These are phyloP conservation scores for Penicillium argentinense DNA, from an alignment of 495 filamentous ascomycete species.

Conservation along the genomic window DNA sequence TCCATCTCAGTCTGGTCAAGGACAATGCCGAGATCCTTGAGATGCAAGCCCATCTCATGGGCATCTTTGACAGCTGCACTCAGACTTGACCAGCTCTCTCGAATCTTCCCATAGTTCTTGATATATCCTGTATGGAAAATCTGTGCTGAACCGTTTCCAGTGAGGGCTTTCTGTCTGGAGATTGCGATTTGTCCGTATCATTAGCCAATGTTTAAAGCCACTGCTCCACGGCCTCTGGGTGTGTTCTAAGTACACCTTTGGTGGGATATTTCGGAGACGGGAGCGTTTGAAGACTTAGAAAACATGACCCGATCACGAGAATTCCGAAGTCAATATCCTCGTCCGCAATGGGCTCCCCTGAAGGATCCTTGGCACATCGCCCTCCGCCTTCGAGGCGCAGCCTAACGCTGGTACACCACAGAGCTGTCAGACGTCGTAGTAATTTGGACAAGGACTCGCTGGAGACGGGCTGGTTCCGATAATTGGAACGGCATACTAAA, in stretches of 20 bases:
- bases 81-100: slow-evolving; percentile 3
- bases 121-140: slow-evolving; percentile 4
- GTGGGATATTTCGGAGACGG: slow-evolving; percentile 3
- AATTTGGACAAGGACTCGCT: too few relatives aligned
- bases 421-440: too few relatives aligned
- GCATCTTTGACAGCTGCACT: slow-evolving; percentile 5
- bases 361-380: too few relatives aligned
- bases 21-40: slow-evolving; percentile 1
- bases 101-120: slow-evolving; percentile 3
- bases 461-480: too few relatives aligned
- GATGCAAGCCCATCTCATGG: slow-evolving; percentile 6
- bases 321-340: slow-evolving; percentile 19
- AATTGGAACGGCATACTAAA: too few relatives aligned
- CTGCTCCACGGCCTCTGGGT: background rate
- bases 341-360: slow-evolving; percentile 1
- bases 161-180: background rate
- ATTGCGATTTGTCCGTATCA: background rate
- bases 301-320: slow-evolving; percentile 4
- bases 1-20: slow-evolving; percentile 4
- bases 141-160: slow-evolving; percentile 4
- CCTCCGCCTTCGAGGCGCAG: too few relatives aligned
- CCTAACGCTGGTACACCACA: too few relatives aligned
- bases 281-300: slow-evolving; percentile 2
- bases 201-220: slow-evolving; percentile 5
- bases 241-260: background rate